A percentile compares a stretch with the other conserved stretches of the same genome.
These are phyloP conservation scores for Pedinophyceae sp. DNA, from an alignment of 139 green algal genomes.

Conservation along the genomic window DNA sequence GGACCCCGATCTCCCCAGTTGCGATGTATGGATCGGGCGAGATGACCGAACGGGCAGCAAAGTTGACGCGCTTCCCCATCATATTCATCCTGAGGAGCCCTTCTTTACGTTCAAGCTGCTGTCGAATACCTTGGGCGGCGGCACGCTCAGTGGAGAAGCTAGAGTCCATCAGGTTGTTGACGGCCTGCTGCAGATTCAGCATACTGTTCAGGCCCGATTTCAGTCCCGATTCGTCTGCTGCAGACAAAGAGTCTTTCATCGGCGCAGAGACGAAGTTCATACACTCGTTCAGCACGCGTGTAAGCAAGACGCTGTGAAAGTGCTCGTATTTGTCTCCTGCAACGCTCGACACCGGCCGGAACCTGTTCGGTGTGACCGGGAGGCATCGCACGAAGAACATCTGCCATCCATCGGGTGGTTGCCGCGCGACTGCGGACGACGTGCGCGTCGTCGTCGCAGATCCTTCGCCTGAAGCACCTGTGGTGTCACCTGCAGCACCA, in stretches of 20 bases:
- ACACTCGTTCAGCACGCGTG: too few relatives aligned
- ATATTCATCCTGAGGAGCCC: conserved; percentile 98
- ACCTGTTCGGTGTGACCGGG: conserved; percentile 77
- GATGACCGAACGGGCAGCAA: conserved; percentile 88
- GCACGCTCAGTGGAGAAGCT: too few relatives aligned
- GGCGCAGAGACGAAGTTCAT: too few relatives aligned
- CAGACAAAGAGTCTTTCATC: too few relatives aligned
- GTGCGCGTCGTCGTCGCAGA: too few relatives aligned
- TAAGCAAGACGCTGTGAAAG: too few relatives aligned
- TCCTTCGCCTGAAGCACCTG: too few relatives aligned
- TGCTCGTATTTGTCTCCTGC: too few relatives aligned
- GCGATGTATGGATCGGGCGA: conserved; percentile 85
- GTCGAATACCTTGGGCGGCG: not conserved
- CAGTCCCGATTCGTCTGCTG: too few relatives aligned
- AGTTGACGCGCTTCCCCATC: conserved; percentile 99
- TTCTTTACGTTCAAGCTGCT: conserved; percentile 29
- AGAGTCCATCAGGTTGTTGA: conserved; percentile 75
- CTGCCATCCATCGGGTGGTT: not conserved
- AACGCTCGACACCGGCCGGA: conserved; percentile 37
- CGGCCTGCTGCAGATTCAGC: conserved; percentile 65
- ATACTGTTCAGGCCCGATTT: too few relatives aligned
- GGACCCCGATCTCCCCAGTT: conserved; percentile 82
- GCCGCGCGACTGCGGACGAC: too few relatives aligned
- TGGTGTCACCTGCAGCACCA: too few relatives aligned
- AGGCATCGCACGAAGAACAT: conserved; percentile 82